These are phyloP conservation scores for Clarireedia hainanense DNA, from an alignment of 2,329 filamentous ascomycete genomes.

Conservation along the genomic window DNA sequence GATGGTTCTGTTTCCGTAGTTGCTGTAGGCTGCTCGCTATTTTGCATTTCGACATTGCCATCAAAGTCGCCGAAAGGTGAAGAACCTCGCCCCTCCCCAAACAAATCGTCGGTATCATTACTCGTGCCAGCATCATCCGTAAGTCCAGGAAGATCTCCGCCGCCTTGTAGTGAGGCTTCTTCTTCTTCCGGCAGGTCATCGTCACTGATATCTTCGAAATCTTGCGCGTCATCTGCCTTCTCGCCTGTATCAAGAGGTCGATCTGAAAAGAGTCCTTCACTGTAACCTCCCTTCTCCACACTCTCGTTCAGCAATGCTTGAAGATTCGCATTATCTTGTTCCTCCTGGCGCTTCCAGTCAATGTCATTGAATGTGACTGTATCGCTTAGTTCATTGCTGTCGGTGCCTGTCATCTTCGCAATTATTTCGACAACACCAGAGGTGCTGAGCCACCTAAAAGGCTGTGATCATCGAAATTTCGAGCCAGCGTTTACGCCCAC, in stretches of 20 bases:
- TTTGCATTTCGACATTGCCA: constrained; percentile 16
- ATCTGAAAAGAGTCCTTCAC: constrained; percentile 34
- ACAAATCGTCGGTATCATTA: constrained; percentile 56
- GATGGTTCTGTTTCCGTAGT: constrained; percentile 16
- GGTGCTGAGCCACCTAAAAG: constrained; percentile 6
- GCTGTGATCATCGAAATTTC: neutral
- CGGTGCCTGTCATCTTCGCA: constrained; percentile 16
- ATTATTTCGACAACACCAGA: constrained; percentile 1
- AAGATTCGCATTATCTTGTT: constrained; percentile 42
- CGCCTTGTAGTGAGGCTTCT: constrained; percentile 31
- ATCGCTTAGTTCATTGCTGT: neutral
- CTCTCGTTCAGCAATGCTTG: constrained; percentile 36
- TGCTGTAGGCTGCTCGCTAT: constrained; percentile 8
- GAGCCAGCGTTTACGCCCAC: neutral
- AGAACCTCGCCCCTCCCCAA: constrained; percentile 46
- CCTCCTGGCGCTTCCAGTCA: constrained; percentile 38
- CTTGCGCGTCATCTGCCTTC: constrained; percentile 87
- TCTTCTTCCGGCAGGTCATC: constrained; percentile 83
- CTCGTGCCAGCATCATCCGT: constrained; percentile 52
- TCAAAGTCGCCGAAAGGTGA: constrained; percentile 24
- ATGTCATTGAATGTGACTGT: constrained; percentile 24
- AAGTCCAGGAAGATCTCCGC: constrained; percentile 24
- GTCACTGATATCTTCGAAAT: constrained; percentile 86
- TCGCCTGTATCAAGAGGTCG: constrained; percentile 54
- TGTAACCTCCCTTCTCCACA: constrained; percentile 31